phyloP scores from a whole-genome alignment of 2,329 filamentous ascomycete genomes.

The Fusarium graminum region DNA sequence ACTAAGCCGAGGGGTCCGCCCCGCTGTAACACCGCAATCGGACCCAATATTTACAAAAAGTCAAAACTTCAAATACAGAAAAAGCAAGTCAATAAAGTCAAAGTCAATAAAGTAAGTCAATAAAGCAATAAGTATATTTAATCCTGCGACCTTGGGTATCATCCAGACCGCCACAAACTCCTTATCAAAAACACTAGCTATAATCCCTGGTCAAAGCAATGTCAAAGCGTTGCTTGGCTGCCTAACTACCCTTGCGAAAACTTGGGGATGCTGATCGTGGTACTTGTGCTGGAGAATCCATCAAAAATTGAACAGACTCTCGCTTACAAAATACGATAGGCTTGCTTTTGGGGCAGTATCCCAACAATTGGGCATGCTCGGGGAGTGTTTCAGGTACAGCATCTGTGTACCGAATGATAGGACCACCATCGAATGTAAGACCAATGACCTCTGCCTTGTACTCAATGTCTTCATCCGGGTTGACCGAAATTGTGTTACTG shows the following conservation, averaged over 20 bases:
- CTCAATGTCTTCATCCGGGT: conserved; percentile 53
- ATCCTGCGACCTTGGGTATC: too few relatives aligned
- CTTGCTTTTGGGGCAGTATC: conserved; percentile 52
- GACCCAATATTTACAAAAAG: too few relatives aligned
- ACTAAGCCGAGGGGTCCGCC: too few relatives aligned
- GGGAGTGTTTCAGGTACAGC: conserved; percentile 51
- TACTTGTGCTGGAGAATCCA: conserved; percentile 31
- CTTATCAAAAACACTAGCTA: too few relatives aligned
- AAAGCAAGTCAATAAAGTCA: too few relatives aligned
- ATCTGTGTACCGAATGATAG: conserved; percentile 61
- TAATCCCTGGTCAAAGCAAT: too few relatives aligned
- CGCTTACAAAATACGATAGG: conserved; percentile 58
- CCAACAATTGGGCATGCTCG: conserved; percentile 54
- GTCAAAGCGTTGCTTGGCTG: neutral
- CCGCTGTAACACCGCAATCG: too few relatives aligned
- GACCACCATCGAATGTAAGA: conserved; percentile 60
- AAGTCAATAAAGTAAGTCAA: too few relatives aligned
- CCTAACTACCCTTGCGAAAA: conserved; percentile 26
- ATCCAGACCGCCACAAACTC: too few relatives aligned
- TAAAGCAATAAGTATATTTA: too few relatives aligned
- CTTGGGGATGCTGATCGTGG: conserved; percentile 18
- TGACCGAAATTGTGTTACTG: conserved; percentile 56
- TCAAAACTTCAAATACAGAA: too few relatives aligned
- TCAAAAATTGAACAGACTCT: conserved; percentile 53
- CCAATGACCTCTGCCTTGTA: conserved; percentile 57